Conservation (phyloP, 345 rosid species). For the Raphanus sativus region DNA sequence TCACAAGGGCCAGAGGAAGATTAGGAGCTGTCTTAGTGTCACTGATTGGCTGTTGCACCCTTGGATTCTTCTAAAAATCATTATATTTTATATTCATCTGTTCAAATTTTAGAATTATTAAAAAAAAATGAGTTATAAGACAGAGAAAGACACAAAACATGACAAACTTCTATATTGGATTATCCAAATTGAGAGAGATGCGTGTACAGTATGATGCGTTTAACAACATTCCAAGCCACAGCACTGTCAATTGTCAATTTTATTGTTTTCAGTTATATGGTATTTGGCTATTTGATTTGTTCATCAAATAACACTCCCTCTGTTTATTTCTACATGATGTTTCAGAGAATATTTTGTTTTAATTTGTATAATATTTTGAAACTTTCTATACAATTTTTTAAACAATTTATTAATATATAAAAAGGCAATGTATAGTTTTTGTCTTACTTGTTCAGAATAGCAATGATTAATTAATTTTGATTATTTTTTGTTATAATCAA, state of each 20-base stretch:
- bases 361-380: too few species aligned
- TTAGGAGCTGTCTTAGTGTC: slow-evolving; percentile 1
- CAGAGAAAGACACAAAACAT: not conserved
- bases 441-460: too few species aligned
- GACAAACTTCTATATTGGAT: not conserved
- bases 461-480: too few species aligned
- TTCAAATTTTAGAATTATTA: not conserved
- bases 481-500: too few species aligned
- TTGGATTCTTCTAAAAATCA: slow-evolving; percentile 15
- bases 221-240: slow-evolving; percentile 20
- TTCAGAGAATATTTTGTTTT: too few species aligned
- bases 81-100: slow-evolving; percentile 7
- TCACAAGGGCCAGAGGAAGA: not conserved
- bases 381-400: too few species aligned
- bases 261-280: not conserved
- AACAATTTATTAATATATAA: too few species aligned
- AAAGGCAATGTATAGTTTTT: too few species aligned
- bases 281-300: not conserved
- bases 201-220: slow-evolving; percentile 29
- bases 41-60: slow-evolving; percentile 5
- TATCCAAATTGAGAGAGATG: slow-evolving; percentile 14
- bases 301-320: not conserved
- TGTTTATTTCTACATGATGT: too few species aligned
- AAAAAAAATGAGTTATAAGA: not conserved
- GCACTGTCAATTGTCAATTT: slow-evolving; percentile 5